Conservation (phyloP, 179 eudicot genomes). For the Beta corolliflora region DNA sequence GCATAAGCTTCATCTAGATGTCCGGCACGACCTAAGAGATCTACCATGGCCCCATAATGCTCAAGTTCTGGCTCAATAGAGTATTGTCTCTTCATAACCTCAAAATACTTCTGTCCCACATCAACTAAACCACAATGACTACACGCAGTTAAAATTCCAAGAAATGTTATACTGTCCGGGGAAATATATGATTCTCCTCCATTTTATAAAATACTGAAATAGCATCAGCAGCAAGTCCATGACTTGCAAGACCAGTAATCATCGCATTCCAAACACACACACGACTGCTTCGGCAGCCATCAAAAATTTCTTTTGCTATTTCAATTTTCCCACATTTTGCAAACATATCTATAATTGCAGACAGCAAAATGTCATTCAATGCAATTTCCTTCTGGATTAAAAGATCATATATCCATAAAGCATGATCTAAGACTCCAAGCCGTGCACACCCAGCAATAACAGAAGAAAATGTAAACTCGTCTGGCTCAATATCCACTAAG, state of each 20-base stretch:
- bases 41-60: slow-evolving; percentile 88
- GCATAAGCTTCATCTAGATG: slow-evolving; percentile 66
- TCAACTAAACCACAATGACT: slow-evolving; percentile 68
- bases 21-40: slow-evolving; percentile 72
- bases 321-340: slow-evolving; percentile 79
- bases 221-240: slow-evolving; percentile 72
- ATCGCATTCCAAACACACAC: slow-evolving; percentile 76
- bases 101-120: slow-evolving; percentile 58
- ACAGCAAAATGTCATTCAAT: slow-evolving; percentile 51
- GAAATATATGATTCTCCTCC: slow-evolving; percentile 50
- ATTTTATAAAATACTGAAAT: slow-evolving; percentile 51
- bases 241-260: slow-evolving; percentile 72
- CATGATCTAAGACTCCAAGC: slow-evolving; percentile 62
- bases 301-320: slow-evolving; percentile 54
- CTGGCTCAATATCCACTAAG: slow-evolving; percentile 48
- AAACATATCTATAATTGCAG: slow-evolving; percentile 78
- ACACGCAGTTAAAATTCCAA: slow-evolving; percentile 61
- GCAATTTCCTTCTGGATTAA: slow-evolving; percentile 47
- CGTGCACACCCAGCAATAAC: slow-evolving; percentile 61
- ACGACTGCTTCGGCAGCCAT: slow-evolving; percentile 29
- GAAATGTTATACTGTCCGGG: slow-evolving; percentile 69
- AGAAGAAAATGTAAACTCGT: slow-evolving; percentile 75
- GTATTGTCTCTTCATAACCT: slow-evolving; percentile 46
- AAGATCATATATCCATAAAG: slow-evolving; percentile 55
- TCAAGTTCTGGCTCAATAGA: slow-evolving; percentile 59